A percentile compares a stretch with the other conserved stretches of the same genome.
Conservation (phyloP, 176 grass and related monocot genomes). For the Bromus sterilis region DNA sequence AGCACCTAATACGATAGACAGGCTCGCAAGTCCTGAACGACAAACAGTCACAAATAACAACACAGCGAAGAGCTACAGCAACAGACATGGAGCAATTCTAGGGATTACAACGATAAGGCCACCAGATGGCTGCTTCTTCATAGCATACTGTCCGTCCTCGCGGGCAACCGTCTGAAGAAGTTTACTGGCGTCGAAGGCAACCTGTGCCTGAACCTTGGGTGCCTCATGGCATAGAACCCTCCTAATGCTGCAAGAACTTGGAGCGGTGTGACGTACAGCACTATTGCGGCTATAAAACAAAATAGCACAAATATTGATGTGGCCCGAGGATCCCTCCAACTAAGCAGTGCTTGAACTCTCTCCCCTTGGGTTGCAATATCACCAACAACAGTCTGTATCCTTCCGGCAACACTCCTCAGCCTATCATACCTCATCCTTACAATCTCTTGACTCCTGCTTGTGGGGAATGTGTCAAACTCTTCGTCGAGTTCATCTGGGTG, state of each 20-base stretch:
- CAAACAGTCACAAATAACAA: conserved; percentile 25
- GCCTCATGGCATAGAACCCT: conserved; percentile 85
- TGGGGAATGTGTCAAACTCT: conserved; percentile 90
- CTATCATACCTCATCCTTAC: conserved; percentile 81
- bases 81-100: neutral
- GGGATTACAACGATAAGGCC: conserved; percentile 17
- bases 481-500: conserved; percentile 87
- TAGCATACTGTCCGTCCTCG: conserved; percentile 85
- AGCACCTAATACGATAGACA: conserved; percentile 13
- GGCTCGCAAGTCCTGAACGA: conserved; percentile 18
- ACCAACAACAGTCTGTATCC: conserved; percentile 86
- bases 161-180: conserved; percentile 78
- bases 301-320: conserved; percentile 81
- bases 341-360: conserved; percentile 81
- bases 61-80: conserved; percentile 8
- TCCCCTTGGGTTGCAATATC: conserved; percentile 95
- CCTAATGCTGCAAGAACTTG: conserved; percentile 74
- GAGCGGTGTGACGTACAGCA: conserved; percentile 73
- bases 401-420: conserved; percentile 86
- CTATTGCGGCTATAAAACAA: conserved; percentile 71
- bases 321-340: conserved; percentile 96
- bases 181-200: conserved; percentile 67
- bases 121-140: conserved; percentile 23
- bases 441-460: conserved; percentile 44
- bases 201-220: conserved; percentile 86